Conservation (phyloP, 1,139 yeast species). For the Geotrichum restrictum region DNA sequence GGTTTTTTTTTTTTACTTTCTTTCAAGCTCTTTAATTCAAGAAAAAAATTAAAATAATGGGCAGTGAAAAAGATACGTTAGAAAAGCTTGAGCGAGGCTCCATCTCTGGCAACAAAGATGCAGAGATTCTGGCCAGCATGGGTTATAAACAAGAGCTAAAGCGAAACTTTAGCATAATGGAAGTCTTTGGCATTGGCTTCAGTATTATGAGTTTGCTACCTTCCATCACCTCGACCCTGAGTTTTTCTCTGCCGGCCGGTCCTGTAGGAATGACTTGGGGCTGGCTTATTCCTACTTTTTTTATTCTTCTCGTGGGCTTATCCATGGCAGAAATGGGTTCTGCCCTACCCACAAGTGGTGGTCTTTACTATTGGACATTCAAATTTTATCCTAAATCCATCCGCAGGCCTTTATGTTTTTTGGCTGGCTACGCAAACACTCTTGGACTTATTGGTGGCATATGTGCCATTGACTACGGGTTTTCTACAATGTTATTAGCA, state of each 20-base stretch:
- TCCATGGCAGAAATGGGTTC: constrained; percentile 61
- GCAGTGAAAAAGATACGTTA: too few species aligned
- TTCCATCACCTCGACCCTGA: constrained; percentile 50
- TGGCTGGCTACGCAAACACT: constrained; percentile 42
- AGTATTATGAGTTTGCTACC: constrained; percentile 38
- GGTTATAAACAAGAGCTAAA: constrained; percentile 65
- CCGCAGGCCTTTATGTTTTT: constrained; percentile 46
- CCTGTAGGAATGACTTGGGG: constrained; percentile 48
- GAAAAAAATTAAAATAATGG: too few species aligned
- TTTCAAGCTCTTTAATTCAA: too few species aligned
- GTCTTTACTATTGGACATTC: constrained; percentile 52
- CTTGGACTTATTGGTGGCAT: constrained; percentile 52
- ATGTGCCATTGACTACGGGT: constrained; percentile 57
- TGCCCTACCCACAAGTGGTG: constrained; percentile 50
- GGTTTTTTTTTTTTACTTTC: too few species aligned
- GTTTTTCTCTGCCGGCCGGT: constrained; percentile 48
- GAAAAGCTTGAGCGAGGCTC: not conserved
- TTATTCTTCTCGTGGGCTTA: constrained; percentile 48
- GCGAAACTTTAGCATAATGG: constrained; percentile 60
- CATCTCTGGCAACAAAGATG: constrained; percentile 25
- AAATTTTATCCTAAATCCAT: constrained; percentile 49
- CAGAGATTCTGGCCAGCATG: constrained; percentile 40
- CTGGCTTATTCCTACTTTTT: constrained; percentile 40
- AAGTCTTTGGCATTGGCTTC: constrained; percentile 57
- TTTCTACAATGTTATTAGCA: constrained; percentile 52